Evolutionary conservation across 805 yeast species (phyloP).

Genomic region (Spathaspora passalidarum): DNA sequence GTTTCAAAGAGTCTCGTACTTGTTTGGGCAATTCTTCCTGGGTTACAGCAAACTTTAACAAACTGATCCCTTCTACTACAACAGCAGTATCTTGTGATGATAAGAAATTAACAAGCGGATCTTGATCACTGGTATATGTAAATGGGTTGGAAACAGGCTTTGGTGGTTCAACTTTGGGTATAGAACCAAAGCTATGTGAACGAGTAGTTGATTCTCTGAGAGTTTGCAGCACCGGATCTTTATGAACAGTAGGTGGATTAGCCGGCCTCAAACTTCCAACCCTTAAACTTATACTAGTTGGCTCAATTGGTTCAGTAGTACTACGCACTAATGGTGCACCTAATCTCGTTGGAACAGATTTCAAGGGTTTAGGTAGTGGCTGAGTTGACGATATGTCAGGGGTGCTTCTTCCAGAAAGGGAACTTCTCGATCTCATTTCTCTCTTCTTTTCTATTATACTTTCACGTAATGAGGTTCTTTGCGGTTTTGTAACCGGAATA

Average conservation of each 20-base stretch:
- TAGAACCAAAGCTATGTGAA: neutral
- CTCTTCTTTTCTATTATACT: slow-evolving; percentile 43
- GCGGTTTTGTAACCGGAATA: neutral
- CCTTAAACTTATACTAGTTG: no score
- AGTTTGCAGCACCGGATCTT: neutral
- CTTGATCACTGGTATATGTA: slow-evolving; percentile 19
- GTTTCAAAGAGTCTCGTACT: slow-evolving; percentile 18
- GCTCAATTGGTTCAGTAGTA: neutral
- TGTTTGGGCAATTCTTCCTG: slow-evolving; percentile 31
- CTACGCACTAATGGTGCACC: neutral
- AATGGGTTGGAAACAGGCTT: neutral
- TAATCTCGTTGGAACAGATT: neutral
- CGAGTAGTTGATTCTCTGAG: neutral
- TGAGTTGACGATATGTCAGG: neutral
- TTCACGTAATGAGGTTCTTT: slow-evolving; percentile 43
- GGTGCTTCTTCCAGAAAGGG: slow-evolving; percentile 12
- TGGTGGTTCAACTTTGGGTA: neutral
- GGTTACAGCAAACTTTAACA: slow-evolving; percentile 36
- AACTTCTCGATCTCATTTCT: slow-evolving; percentile 23
- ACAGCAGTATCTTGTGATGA: slow-evolving; percentile 28
- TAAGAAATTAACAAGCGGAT: slow-evolving; percentile 35
- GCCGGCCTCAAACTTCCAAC: neutral
- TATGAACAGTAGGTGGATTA: neutral
- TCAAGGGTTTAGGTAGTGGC: neutral
- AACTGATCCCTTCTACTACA: slow-evolving; percentile 33